phyloP scores from a whole-genome alignment of 2,329 filamentous ascomycete species.

The Truncatella angustata region DNA sequence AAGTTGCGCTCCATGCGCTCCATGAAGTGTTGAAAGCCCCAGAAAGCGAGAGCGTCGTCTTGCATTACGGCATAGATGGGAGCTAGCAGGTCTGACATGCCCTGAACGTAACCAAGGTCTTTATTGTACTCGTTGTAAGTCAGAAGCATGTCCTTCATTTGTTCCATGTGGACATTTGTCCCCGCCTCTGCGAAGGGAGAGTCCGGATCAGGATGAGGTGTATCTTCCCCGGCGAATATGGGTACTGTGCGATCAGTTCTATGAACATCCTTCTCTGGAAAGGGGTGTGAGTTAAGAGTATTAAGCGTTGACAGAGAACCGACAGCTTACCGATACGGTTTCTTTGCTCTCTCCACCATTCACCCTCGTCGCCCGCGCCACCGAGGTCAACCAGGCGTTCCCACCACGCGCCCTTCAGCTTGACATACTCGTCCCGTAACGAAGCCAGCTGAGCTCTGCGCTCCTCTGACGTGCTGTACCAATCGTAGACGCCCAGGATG shows the following conservation, averaged over 20 bases:
- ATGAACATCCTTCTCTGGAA: conserved; percentile 96
- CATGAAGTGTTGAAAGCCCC: conserved; percentile 96
- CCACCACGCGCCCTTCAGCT: conserved; percentile 95
- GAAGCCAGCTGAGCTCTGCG: conserved; percentile 80
- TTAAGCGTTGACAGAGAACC: conserved; percentile 1
- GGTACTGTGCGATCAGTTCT: conserved; percentile 91
- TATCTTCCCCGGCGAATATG: conserved; percentile 96
- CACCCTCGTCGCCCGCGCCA: conserved; percentile 75
- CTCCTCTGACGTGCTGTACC: conserved; percentile 87
- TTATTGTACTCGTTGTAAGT: conserved; percentile 99
- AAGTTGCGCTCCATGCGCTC: conserved; percentile 98
- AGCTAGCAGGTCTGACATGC: conserved; percentile 95
- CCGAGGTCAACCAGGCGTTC: conserved; percentile 83
- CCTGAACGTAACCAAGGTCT: conserved; percentile 94
- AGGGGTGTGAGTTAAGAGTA: conserved; percentile 14
- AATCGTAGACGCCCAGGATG: conserved; percentile 85
- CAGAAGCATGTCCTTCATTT: conserved; percentile 98
- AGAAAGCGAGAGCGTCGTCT: conserved; percentile 95
- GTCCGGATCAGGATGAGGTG: conserved; percentile 91
- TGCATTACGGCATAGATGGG: conserved; percentile 97
- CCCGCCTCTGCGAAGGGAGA: conserved; percentile 91
- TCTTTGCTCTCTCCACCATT: conserved; percentile 97
- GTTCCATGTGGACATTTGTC: conserved; percentile 96
- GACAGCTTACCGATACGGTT: conserved; percentile 77
- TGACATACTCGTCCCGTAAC: conserved; percentile 87